Percentiles rank a stretch among this genome's conserved stretches.
These are phyloP conservation scores for Cytospora piceicola DNA, from an alignment of 2,329 filamentous ascomycete species.

Conservation along the genomic window DNA sequence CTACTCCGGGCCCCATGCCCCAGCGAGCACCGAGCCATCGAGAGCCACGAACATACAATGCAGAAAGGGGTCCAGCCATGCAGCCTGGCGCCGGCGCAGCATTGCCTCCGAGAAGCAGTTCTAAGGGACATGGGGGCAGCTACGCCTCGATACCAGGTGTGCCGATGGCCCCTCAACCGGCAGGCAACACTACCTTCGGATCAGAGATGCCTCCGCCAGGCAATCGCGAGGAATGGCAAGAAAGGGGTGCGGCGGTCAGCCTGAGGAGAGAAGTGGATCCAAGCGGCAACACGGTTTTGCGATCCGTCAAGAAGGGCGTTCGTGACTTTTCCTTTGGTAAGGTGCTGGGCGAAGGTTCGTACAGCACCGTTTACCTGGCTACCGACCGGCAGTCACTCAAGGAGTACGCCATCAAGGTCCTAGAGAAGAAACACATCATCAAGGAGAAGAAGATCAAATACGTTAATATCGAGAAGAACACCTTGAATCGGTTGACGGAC, in stretches of 20 bases:
- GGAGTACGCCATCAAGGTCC: constrained; percentile 96
- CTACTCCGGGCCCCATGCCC: constrained; percentile 58
- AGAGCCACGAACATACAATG: constrained; percentile 66
- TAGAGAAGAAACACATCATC: constrained; percentile 98
- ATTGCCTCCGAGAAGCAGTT: constrained; percentile 75
- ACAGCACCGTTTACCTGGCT: constrained; percentile 92
- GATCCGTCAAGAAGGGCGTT: constrained; percentile 93
- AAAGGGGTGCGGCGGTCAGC: constrained; percentile 86
- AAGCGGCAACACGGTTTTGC: constrained; percentile 78
- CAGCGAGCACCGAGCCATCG: constrained; percentile 71
- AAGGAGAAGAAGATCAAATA: constrained; percentile 99
- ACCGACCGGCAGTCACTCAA: constrained; percentile 93
- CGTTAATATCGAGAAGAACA: constrained; percentile 99
- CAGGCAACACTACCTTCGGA: constrained; percentile 36
- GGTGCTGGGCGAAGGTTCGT: constrained; percentile 92
- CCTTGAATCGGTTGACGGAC: constrained; percentile 91
- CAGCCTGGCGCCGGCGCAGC: constrained; percentile 54
- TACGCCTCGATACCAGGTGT: constrained; percentile 51
- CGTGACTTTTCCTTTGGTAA: constrained; percentile 94
- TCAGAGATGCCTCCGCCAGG: constrained; percentile 49
- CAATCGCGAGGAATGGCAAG: constrained; percentile 93
- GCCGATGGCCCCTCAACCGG: constrained; percentile 44
- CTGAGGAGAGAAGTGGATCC: constrained; percentile 83
- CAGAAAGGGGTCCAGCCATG: constrained; percentile 55
- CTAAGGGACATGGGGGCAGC: constrained; percentile 68